Evolutionary conservation across 2,329 filamentous ascomycete genomes (phyloP).

Genomic region (Periconia sp.): DNA sequence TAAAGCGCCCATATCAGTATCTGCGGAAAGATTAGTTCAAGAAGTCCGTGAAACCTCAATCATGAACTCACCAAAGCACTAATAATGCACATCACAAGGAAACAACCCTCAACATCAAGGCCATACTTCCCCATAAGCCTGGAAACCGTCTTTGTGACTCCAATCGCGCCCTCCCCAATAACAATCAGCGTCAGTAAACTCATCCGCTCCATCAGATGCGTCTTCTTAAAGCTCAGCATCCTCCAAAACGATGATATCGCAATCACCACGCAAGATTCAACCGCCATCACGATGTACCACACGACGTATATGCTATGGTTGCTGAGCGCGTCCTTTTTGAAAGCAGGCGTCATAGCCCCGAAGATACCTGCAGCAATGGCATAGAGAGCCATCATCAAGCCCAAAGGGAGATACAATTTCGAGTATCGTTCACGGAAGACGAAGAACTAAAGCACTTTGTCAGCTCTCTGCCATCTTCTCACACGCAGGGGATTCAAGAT

Average conservation of each 20-base stretch:
- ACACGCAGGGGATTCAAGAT: not conserved
- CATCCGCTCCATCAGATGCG: slow-evolving; percentile 65
- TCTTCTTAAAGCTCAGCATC: slow-evolving; percentile 62
- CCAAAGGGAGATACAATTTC: slow-evolving; percentile 37
- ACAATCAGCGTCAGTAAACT: slow-evolving; percentile 66
- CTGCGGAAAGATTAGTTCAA: slow-evolving; percentile 2
- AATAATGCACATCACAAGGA: slow-evolving; percentile 41
- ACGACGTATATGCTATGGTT: slow-evolving; percentile 32
- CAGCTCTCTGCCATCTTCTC: not conserved
- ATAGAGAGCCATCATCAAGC: slow-evolving; percentile 35
- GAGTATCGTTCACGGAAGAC: slow-evolving; percentile 29
- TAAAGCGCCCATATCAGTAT: slow-evolving; percentile 65
- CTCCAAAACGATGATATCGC: slow-evolving; percentile 57
- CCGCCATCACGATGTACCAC: slow-evolving; percentile 48
- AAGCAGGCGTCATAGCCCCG: slow-evolving; percentile 37
- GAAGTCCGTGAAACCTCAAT: not conserved
- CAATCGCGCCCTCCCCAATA: slow-evolving; percentile 66
- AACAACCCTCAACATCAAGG: slow-evolving; percentile 36
- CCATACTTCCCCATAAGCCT: slow-evolving; percentile 41
- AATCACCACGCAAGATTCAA: slow-evolving; percentile 58
- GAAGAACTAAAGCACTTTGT: slow-evolving; percentile 22
- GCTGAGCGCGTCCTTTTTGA: slow-evolving; percentile 16
- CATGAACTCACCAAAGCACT: slow-evolving; percentile 31
- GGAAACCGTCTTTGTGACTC: slow-evolving; percentile 58
- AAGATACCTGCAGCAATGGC: slow-evolving; percentile 27